A percentile compares a stretch with the other conserved stretches of the same genome.
phyloP scores from a whole-genome alignment of 2,329 filamentous ascomycete species.

The Graphilbum fragrans region DNA sequence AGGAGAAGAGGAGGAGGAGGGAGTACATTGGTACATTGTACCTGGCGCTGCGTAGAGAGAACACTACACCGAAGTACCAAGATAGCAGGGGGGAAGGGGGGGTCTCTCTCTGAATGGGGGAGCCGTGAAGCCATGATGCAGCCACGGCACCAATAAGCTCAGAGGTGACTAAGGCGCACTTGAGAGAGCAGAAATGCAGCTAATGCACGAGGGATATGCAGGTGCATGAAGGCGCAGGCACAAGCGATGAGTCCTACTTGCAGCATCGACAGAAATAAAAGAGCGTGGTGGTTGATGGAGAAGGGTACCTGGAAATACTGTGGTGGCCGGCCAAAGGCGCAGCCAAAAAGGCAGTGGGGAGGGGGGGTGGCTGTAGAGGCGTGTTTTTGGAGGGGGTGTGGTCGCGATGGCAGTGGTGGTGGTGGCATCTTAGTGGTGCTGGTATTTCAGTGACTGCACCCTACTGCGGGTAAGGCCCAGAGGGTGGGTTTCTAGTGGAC shows the following conservation, averaged over 20 bases:
- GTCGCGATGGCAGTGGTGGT: no score
- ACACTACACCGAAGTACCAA: constrained; percentile 7
- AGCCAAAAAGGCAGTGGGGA: not conserved
- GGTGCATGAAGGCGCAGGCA: constrained; percentile 9
- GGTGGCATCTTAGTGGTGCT: no score
- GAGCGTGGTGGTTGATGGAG: not conserved
- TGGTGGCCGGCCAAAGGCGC: constrained; percentile 1
- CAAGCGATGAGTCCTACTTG: not conserved
- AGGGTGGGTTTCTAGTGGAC: no score
- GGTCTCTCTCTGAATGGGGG: not conserved
- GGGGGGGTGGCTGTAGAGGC: not conserved
- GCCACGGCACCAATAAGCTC: constrained; percentile 5
- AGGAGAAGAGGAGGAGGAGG: not conserved
- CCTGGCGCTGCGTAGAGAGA: constrained; percentile 12
- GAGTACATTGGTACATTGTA: not conserved
- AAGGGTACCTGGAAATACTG: constrained; percentile 5
- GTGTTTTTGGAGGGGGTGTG: no score
- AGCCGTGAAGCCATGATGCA: no score
- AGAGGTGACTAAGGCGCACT: constrained; percentile 8
- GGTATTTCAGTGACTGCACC: no score
- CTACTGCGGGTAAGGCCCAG: no score
- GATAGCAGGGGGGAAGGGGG: constrained; percentile 9
- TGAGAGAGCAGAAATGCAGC: constrained; percentile 11
- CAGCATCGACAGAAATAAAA: not conserved
- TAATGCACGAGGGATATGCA: constrained; percentile 12